Conservation (phyloP, 371 early-diverging fungal species). For the Globomyces sp. region DNA sequence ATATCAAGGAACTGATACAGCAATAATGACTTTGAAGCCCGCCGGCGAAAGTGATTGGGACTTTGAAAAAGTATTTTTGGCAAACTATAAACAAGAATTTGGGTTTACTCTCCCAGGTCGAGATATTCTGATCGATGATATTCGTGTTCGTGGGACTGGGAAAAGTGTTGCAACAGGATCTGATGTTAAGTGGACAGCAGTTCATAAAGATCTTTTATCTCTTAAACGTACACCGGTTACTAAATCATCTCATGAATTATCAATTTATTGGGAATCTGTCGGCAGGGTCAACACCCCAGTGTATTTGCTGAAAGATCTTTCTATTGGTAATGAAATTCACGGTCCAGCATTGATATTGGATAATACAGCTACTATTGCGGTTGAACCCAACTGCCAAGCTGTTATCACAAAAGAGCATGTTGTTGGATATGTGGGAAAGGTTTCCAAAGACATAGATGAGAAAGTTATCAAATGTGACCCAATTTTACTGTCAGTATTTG, state of each 20-base stretch:
- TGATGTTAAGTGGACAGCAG: slow-evolving; percentile 17
- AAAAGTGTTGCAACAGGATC: slow-evolving; percentile 26
- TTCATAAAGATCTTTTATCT: slow-evolving; percentile 34
- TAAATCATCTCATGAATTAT: slow-evolving; percentile 20
- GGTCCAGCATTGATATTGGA: slow-evolving; percentile 93
- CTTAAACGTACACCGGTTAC: slow-evolving; percentile 34
- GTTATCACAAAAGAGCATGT: slow-evolving; percentile 73
- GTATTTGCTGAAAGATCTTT: slow-evolving; percentile 62
- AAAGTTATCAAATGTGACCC: slow-evolving; percentile 61
- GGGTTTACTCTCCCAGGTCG: slow-evolving; percentile 84
- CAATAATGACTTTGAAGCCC: slow-evolving; percentile 84
- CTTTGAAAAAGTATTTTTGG: slow-evolving; percentile 54
- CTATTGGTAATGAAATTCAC: slow-evolving; percentile 60
- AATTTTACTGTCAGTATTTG: slow-evolving; percentile 87
- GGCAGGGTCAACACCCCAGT: slow-evolving; percentile 71
- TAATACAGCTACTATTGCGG: slow-evolving; percentile 79
- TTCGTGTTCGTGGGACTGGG: slow-evolving; percentile 88
- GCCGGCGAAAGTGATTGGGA: slow-evolving; percentile 44
- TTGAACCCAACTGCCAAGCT: slow-evolving; percentile 79
- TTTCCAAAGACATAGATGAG: slow-evolving; percentile 29
- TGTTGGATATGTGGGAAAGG: slow-evolving; percentile 51
- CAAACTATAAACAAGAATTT: slow-evolving; percentile 82
- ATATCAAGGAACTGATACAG: slow-evolving; percentile 93
- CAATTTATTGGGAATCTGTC: slow-evolving; percentile 76
- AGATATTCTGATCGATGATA: slow-evolving; percentile 84